Percentiles rank a stretch among this genome's conserved stretches.
These are phyloP conservation scores for Blastomyces parvus DNA, from an alignment of 2,329 filamentous ascomycete genomes.

Conservation along the genomic window DNA sequence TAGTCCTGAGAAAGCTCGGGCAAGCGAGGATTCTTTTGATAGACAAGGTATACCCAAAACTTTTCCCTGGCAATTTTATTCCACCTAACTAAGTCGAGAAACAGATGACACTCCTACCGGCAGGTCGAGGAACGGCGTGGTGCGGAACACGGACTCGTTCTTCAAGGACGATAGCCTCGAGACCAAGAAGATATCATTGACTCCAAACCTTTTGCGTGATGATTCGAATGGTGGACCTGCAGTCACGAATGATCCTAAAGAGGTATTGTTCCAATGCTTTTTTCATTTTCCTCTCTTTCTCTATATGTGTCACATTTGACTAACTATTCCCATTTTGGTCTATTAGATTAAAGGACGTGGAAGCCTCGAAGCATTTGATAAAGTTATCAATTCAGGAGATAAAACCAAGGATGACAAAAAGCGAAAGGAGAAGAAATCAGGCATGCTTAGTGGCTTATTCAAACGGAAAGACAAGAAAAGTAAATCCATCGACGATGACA, in stretches of 20 bases:
- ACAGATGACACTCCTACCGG: conserved; percentile 26
- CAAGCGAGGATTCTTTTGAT: conserved; percentile 59
- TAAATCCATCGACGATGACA: conserved; percentile 39
- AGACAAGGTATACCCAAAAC: conserved; percentile 28
- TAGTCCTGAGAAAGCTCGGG: conserved; percentile 36
- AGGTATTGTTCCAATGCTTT: conserved; percentile 21
- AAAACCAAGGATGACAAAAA: conserved; percentile 65
- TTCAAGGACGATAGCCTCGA: conserved; percentile 94
- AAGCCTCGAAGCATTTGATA: conserved; percentile 70
- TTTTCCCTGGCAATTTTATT: neutral
- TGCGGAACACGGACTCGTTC: conserved; percentile 90
- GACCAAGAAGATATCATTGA: conserved; percentile 94
- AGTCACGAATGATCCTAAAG: conserved; percentile 28
- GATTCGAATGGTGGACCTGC: conserved; percentile 43
- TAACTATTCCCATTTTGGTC: neutral
- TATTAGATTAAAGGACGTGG: conserved; percentile 44
- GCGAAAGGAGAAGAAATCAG: conserved; percentile 61
- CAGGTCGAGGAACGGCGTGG: conserved; percentile 70
- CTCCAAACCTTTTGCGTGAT: conserved; percentile 81
- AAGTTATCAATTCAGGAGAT: conserved; percentile 49
- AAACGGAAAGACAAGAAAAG: conserved; percentile 56
- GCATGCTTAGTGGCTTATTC: conserved; percentile 62
- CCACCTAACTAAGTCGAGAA: conserved; percentile 10
- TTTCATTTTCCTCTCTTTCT: neutral
- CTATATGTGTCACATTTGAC: neutral